phyloP scores from a whole-genome alignment of 257 asterid species.

The Parsonsia alboflavescens region DNA sequence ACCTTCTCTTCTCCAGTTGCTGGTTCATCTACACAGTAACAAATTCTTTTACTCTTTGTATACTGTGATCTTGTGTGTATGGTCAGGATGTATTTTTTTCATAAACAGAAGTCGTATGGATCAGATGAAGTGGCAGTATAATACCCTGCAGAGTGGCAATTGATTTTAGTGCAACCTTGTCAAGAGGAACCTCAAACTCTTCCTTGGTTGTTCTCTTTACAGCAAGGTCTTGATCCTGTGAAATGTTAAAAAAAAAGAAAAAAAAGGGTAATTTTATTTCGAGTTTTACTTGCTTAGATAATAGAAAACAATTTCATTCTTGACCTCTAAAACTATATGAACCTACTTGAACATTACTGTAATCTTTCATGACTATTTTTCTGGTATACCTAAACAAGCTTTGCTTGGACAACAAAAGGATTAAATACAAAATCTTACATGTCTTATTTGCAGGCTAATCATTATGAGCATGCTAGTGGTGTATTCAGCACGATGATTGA shows the following conservation, averaged over 20 bases:
- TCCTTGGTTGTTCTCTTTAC: slow-evolving; percentile 27
- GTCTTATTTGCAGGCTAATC: not conserved
- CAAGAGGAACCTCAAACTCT: slow-evolving; percentile 22
- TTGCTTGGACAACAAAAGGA: too few species aligned
- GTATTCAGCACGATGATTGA: too few species aligned
- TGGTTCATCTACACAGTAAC: slow-evolving; percentile 30
- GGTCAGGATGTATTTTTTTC: not conserved
- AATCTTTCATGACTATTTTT: too few species aligned
- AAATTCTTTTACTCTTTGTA: slow-evolving; percentile 3
- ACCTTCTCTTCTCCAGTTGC: slow-evolving; percentile 21
- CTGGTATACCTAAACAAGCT: too few species aligned
- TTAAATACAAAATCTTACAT: not conserved
- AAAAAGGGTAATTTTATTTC: not conserved
- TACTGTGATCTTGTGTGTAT: not conserved
- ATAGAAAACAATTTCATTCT: not conserved
- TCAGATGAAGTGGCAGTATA: not conserved
- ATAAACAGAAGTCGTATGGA: not conserved
- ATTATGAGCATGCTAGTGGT: too few species aligned
- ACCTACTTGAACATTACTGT: not conserved
- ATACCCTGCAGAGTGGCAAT: slow-evolving; percentile 24
- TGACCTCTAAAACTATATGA: not conserved
- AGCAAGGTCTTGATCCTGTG: slow-evolving; percentile 38
- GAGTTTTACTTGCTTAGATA: not conserved
- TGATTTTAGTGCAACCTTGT: slow-evolving; percentile 22
- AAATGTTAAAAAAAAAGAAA: slow-evolving; percentile 5